Evolutionary conservation across 176 grass and related monocot genomes (phyloP).

Genomic region (Pontederia paniculata): DNA sequence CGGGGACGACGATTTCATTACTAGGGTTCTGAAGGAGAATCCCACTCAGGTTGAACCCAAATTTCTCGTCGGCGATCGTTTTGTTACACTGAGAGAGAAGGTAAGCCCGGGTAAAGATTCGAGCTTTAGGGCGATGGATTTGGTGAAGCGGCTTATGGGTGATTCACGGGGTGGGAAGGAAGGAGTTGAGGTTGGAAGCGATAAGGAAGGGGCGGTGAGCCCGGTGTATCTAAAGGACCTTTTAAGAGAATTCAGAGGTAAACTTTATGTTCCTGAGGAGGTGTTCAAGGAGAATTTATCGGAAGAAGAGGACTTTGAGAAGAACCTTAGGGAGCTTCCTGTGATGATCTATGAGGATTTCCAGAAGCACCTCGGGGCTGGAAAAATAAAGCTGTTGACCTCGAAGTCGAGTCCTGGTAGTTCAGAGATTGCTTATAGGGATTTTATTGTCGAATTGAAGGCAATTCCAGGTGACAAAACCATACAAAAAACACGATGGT

Average conservation of each 20-base stretch:
- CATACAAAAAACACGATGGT: conserved; percentile 31
- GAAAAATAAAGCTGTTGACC: conserved; percentile 19
- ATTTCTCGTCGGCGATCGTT: conserved; percentile 25
- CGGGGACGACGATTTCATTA: conserved; percentile 17
- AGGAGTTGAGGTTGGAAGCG: neutral
- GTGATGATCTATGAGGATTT: conserved; percentile 23
- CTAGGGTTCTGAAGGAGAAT: conserved; percentile 31
- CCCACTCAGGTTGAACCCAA: conserved; percentile 32
- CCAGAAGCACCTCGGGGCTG: conserved; percentile 23
- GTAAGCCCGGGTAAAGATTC: conserved; percentile 4
- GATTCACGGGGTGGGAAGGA: conserved; percentile 1
- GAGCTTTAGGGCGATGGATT: neutral
- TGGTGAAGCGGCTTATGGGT: conserved; percentile 6
- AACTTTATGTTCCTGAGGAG: conserved; percentile 25
- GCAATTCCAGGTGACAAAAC: conserved; percentile 27
- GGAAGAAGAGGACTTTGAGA: conserved; percentile 22
- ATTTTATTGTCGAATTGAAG: conserved; percentile 32
- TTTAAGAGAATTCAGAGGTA: conserved; percentile 21
- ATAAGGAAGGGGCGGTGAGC: neutral
- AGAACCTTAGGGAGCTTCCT: conserved; percentile 17
- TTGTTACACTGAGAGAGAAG: conserved; percentile 31
- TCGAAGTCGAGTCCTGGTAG: conserved; percentile 6
- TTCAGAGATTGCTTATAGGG: conserved; percentile 9
- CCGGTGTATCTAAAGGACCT: conserved; percentile 22
- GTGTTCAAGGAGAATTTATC: conserved; percentile 23